Base-by-base conservation (phyloP, 148 eudicot species). In the Rhododendron ovatum region DNA sequence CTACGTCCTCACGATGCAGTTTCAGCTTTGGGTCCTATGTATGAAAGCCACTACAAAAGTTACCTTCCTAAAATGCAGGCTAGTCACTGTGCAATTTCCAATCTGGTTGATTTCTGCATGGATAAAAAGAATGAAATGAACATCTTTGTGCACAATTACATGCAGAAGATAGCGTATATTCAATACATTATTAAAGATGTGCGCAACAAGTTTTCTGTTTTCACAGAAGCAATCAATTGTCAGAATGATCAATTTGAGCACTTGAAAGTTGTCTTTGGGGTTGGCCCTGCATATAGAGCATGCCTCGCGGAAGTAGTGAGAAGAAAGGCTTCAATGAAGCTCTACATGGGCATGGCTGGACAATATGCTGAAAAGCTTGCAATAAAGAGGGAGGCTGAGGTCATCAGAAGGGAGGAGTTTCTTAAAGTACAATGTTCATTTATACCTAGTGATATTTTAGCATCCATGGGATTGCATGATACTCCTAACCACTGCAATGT, bases 341-440 rank as follows among this genome's bases (percentile, higher is more conserved):
- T 98, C 85, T 98, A 94, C 86, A 98, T 98, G 98, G 99, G 99
- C 80, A 93, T 93, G 94, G 99, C 98, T 80, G 99, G 99, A 48
- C 98, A 93, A 82, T 89, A 95, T 88, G 99, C 99, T n/a, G 99
- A 98, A 88, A 92, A 93, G 88, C 98, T 98, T 86, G 99, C 99
- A 53, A 90, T 90, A 51, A 95, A 92, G 90, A 93, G 99, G 92
- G 98, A 96, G 79, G 90, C 83, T 47, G 99, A 98, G 86, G 91
- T 95, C 87, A 91, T 93, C 86, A 94, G 91, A 87, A 89, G 99
- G 45, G 99, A 98, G 80, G 94, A 94, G 50, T 98, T 98, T 88
- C 86, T 95, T 47, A 95, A 94, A 91, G 88, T 87, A 84, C 95
- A 95, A 81, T 86, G 88, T 81, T 84, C 88, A n/a, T 98, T 87